These are phyloP conservation scores for Basipetospora chlamydospora DNA, from an alignment of 2,329 filamentous ascomycete genomes.

Conservation along the genomic window DNA sequence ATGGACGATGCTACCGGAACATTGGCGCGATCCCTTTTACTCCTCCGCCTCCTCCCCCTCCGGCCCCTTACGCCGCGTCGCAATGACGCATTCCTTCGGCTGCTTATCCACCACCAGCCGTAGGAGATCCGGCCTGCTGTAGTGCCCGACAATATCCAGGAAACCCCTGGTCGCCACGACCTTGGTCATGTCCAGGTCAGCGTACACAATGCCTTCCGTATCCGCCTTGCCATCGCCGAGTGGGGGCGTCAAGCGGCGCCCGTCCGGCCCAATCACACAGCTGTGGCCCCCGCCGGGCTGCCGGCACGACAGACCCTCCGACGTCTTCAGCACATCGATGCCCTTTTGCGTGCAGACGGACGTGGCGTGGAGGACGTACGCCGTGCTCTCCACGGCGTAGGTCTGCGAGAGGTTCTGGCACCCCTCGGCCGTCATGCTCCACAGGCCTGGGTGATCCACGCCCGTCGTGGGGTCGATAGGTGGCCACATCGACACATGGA, in stretches of 20 bases:
- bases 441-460: constrained; percentile 12
- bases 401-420: constrained; percentile 31
- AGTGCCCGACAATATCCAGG: constrained; percentile 21
- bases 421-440: constrained; percentile 18
- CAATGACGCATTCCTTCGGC: background rate
- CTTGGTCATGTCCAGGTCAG: background rate
- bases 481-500: constrained; percentile 36
- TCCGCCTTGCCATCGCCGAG: background rate
- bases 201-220: background rate
- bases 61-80: too few species aligned
- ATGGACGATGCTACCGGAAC: too few species aligned
- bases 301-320: constrained; percentile 17
- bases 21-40: too few species aligned
- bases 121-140: constrained; percentile 25
- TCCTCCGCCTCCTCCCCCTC: too few species aligned
- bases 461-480: constrained; percentile 11
- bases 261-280: constrained; percentile 7
- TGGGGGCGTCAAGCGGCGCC: background rate
- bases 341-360: constrained; percentile 28
- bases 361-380: constrained; percentile 42
- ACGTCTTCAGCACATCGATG: constrained; percentile 27
- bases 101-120: constrained; percentile 20
- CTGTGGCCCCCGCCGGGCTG: constrained; percentile 13
- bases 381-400: constrained; percentile 40
- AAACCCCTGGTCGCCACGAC: constrained; percentile 14